Conservation (phyloP, 208 protist species). For the Crithidia bombi region DNA sequence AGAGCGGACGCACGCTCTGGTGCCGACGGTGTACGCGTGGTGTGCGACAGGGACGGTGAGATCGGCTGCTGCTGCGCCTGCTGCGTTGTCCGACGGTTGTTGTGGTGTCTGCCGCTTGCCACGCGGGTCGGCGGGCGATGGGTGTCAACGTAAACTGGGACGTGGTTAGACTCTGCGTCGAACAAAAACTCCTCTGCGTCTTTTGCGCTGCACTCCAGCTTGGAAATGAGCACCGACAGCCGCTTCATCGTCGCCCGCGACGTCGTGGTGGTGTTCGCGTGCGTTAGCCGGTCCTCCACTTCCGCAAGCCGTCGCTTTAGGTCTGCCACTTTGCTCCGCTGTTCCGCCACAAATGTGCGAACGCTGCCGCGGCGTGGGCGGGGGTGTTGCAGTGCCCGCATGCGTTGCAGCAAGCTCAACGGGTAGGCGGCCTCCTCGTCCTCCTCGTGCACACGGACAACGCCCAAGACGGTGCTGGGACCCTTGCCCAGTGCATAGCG, state of each 20-base stretch:
- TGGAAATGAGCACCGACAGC: slow-evolving; percentile 30
- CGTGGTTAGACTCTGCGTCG: slow-evolving; percentile 25
- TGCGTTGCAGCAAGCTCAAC: slow-evolving; percentile 43
- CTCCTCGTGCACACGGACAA: slow-evolving; percentile 38
- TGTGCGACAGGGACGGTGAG: not conserved
- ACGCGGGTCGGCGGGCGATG: not conserved
- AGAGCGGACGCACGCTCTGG: not conserved
- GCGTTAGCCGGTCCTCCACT: not conserved
- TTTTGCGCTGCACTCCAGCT: slow-evolving; percentile 30
- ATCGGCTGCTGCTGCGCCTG: not conserved
- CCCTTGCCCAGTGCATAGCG: slow-evolving; percentile 49
- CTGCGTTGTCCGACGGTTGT: not conserved
- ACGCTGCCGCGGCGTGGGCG: slow-evolving; percentile 41
- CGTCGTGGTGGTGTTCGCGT: not conserved
- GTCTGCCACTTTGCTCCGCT: slow-evolving; percentile 33
- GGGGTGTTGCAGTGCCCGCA: slow-evolving; percentile 37
- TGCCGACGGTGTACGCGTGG: not conserved
- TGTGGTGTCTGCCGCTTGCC: not conserved
- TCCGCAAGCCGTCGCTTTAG: slow-evolving; percentile 22
- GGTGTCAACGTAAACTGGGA: slow-evolving; percentile 39
- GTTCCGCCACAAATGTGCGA: slow-evolving; percentile 29
- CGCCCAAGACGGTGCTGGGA: slow-evolving; percentile 39
- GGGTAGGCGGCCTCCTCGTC: slow-evolving; percentile 47
- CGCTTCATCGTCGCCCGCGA: slow-evolving; percentile 32
- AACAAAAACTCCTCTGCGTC: slow-evolving; percentile 42